phyloP scores from a whole-genome alignment of 495 filamentous ascomycete species.

The Daldinia grandis region DNA sequence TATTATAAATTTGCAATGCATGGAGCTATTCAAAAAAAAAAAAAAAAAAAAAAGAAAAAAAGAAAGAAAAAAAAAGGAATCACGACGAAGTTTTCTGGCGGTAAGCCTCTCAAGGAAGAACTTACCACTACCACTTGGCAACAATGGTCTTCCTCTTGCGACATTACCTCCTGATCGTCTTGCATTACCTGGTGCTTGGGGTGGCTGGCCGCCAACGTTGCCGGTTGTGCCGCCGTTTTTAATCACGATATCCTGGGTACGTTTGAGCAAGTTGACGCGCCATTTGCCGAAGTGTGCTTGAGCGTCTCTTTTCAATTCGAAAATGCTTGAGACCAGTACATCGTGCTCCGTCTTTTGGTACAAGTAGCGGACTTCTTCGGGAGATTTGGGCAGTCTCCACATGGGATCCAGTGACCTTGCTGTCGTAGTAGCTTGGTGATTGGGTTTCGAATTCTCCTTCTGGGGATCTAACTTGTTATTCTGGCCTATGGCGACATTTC shows the following conservation, averaged over 20 bases:
- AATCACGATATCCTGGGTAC: slow-evolving; percentile 54
- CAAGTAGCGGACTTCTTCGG: slow-evolving; percentile 20
- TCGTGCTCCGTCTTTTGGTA: slow-evolving; percentile 41
- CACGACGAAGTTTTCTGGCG: slow-evolving; percentile 16
- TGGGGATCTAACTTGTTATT: background rate
- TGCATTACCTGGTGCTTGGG: slow-evolving; percentile 35
- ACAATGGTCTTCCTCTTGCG: slow-evolving; percentile 35
- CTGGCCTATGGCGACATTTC: slow-evolving; percentile 12
- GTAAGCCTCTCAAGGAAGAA: slow-evolving; percentile 34
- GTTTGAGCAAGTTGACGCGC: slow-evolving; percentile 49
- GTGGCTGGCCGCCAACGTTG: slow-evolving; percentile 26
- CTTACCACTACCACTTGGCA: slow-evolving; percentile 45
- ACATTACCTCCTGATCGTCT: slow-evolving; percentile 31
- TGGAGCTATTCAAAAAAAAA: background rate
- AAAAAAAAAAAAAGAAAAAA: no score
- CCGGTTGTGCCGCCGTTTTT: slow-evolving; percentile 43
- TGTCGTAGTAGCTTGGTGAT: slow-evolving; percentile 4
- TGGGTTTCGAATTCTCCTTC: slow-evolving; percentile 26
- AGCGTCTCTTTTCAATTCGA: slow-evolving; percentile 55
- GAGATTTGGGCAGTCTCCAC: slow-evolving; percentile 31
- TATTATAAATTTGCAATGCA: background rate
- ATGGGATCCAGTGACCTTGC: background rate
- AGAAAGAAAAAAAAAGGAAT: no score
- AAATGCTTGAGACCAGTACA: slow-evolving; percentile 43
- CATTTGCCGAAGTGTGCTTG: slow-evolving; percentile 56